Evolutionary conservation across 129 eudicot species (phyloP).

Genomic region (Saposhnikovia divaricata): DNA sequence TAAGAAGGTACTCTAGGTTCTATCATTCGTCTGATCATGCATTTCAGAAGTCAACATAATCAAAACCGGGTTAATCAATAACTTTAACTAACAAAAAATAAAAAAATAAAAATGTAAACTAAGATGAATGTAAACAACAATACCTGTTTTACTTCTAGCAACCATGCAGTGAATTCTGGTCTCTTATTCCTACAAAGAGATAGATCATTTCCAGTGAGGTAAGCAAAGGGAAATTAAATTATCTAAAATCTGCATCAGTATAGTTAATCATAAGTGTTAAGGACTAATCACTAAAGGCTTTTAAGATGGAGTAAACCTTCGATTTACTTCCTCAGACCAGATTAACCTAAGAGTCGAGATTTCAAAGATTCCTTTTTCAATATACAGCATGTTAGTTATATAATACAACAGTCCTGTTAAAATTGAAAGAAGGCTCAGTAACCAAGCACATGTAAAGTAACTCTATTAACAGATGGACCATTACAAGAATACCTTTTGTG

Average conservation of each 20-base stretch:
- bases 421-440: too few relatives aligned
- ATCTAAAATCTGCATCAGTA: neutral
- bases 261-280: neutral
- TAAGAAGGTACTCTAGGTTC: neutral
- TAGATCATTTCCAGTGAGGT: conserved; percentile 1
- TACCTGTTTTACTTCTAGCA: conserved; percentile 88
- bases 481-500: too few relatives aligned
- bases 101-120: neutral
- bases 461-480: too few relatives aligned
- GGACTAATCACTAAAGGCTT: too few relatives aligned
- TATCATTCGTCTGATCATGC: neutral
- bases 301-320: too few relatives aligned
- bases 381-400: too few relatives aligned
- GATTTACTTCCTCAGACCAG: too few relatives aligned
- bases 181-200: conserved; percentile 70
- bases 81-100: neutral
- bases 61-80: neutral
- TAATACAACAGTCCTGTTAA: too few relatives aligned
- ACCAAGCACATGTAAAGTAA: too few relatives aligned
- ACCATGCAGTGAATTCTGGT: conserved; percentile 97
- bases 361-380: too few relatives aligned
- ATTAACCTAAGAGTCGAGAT: too few relatives aligned
- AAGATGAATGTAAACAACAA: conserved; percentile 4
- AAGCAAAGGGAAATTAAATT: neutral
- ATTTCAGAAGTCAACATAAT: neutral